Percentiles rank a stretch among this genome's conserved stretches.
These are phyloP conservation scores for Trifolium pratense DNA, from an alignment of 306 rosid genomes.

Conservation along the genomic window DNA sequence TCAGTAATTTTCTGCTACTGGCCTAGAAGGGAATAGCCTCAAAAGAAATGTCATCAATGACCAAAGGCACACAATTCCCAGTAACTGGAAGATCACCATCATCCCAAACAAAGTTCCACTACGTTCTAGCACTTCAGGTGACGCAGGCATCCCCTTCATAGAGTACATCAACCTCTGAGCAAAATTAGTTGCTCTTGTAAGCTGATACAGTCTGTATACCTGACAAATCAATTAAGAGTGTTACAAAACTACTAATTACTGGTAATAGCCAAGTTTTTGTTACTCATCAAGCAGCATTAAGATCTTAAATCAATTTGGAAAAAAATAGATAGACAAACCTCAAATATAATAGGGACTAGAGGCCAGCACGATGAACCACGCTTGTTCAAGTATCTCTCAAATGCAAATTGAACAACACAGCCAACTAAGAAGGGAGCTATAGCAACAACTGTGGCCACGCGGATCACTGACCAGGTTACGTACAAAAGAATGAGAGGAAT, in stretches of 20 bases:
- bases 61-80: conserved; percentile 83
- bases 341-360: conserved; percentile 75
- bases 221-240: conserved; percentile 42
- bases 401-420: conserved; percentile 63
- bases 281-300: neutral
- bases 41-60: conserved; percentile 80
- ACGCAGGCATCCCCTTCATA: conserved; percentile 57
- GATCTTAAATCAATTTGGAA: conserved; percentile 33
- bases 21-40: conserved; percentile 95
- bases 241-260: conserved; percentile 10
- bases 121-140: conserved; percentile 65
- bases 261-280: conserved; percentile 23
- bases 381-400: conserved; percentile 57
- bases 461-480: conserved; percentile 67
- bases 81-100: conserved; percentile 61
- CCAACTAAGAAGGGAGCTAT: conserved; percentile 69
- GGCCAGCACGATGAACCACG: conserved; percentile 83
- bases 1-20: conserved; percentile 86
- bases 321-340: conserved; percentile 52
- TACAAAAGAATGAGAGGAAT: conserved; percentile 58
- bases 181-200: conserved; percentile 74
- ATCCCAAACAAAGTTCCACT: conserved; percentile 63
- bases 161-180: conserved; percentile 63
- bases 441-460: conserved; percentile 60
- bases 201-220: conserved; percentile 81